Conservation (phyloP, 108 stramenopile species). For the Craspedostauros australis region DNA sequence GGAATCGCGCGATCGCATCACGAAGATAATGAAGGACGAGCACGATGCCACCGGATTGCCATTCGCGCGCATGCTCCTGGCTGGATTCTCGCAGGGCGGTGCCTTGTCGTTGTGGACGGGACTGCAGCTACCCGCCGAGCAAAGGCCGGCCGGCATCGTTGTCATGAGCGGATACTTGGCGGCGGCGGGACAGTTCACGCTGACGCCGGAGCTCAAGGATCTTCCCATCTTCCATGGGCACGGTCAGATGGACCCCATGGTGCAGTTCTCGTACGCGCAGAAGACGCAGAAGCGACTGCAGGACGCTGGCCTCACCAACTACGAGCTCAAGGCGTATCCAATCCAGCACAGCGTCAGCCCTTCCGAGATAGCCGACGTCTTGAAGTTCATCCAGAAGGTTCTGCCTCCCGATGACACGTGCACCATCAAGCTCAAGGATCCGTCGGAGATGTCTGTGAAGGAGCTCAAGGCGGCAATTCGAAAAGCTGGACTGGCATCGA, state of each 20-base stretch:
- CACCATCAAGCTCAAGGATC: conserved; percentile 67
- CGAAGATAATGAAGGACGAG: conserved; percentile 55
- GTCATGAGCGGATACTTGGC: conserved; percentile 87
- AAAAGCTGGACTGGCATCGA: conserved; percentile 66
- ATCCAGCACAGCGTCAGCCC: conserved; percentile 77
- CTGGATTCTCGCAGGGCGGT: conserved; percentile 93
- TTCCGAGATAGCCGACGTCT: conserved; percentile 59
- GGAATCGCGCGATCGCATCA: conserved; percentile 40
- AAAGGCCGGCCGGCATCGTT: conserved; percentile 75
- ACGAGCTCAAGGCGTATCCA: conserved; percentile 67
- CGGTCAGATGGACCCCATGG: conserved; percentile 82
- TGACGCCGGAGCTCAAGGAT: conserved; percentile 41
- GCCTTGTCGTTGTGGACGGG: conserved; percentile 84
- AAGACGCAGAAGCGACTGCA: conserved; percentile 54
- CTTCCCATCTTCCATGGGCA: conserved; percentile 87
- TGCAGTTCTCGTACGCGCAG: conserved; percentile 60
- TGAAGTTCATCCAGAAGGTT: conserved; percentile 53
- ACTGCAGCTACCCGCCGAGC: conserved; percentile 61
- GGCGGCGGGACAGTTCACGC: conserved; percentile 54
- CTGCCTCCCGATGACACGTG: conserved; percentile 61
- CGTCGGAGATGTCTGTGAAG: conserved; percentile 81
- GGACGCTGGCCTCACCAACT: conserved; percentile 56
- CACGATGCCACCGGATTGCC: conserved; percentile 64
- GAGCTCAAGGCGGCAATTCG: conserved; percentile 88
- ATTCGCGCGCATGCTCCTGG: conserved; percentile 84